phyloP scores from a whole-genome alignment of 306 rosid species.

The Quercus berberidifolia region DNA sequence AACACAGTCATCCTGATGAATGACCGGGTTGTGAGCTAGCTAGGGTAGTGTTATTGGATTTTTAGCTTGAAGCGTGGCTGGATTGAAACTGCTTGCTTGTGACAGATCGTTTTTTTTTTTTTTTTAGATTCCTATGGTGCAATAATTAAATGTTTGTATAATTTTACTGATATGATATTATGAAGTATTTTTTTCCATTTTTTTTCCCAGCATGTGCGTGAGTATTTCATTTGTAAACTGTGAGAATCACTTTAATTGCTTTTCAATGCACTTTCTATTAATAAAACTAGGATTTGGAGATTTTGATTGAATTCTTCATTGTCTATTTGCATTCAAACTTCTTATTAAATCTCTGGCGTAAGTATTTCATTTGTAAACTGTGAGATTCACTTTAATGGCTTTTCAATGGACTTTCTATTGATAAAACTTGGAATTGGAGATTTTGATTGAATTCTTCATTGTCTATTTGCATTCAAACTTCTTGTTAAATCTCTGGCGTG shows the following conservation, averaged over 20 bases:
- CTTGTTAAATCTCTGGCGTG: not conserved
- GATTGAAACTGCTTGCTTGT: not conserved
- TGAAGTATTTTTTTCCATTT: not conserved
- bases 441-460: not conserved
- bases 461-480: not conserved
- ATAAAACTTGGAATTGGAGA: not conserved
- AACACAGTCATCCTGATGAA: not conserved
- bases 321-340: not conserved
- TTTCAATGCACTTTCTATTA: not conserved
- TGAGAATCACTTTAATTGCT: not conserved
- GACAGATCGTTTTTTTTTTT: not conserved
- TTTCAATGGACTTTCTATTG: not conserved
- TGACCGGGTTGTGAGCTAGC: not conserved
- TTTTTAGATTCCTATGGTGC: not conserved
- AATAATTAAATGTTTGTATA: not conserved
- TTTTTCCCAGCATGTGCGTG: not conserved
- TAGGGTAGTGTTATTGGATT: not conserved
- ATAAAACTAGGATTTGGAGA: not conserved
- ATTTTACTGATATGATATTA: not conserved
- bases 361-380: not conserved
- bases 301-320: not conserved
- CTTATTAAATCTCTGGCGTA: not conserved
- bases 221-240: not conserved
- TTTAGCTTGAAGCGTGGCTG: not conserved
- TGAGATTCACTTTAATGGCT: not conserved